These are phyloP conservation scores for Talaromyces sp. DNA, from an alignment of 2,329 filamentous ascomycete species.

Conservation along the genomic window DNA sequence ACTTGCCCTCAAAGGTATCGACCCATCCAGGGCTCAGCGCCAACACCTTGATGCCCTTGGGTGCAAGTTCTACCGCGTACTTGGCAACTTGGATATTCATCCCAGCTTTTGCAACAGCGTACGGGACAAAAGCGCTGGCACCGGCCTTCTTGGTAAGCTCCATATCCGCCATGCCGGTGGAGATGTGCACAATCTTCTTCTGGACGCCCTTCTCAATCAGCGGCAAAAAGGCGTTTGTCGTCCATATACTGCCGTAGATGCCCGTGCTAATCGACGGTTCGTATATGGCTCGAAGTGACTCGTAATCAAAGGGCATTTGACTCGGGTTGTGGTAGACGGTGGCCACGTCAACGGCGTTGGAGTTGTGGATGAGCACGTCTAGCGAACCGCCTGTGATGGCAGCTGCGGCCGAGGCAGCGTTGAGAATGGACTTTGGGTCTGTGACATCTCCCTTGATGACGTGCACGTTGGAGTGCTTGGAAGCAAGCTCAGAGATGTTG, in stretches of 20 bases:
- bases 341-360: constrained; percentile 23
- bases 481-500: constrained; percentile 17
- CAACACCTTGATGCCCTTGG: constrained; percentile 27
- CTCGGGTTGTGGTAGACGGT: constrained; percentile 14
- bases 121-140: constrained; percentile 22
- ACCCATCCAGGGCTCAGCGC: constrained; percentile 30
- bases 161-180: constrained; percentile 30
- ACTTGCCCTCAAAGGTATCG: constrained; percentile 19
- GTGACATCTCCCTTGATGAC: constrained; percentile 27
- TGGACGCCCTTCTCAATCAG: constrained; percentile 31
- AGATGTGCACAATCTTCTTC: constrained; percentile 41
- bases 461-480: constrained; percentile 27
- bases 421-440: constrained; percentile 26
- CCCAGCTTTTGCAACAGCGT: constrained; percentile 35
- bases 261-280: constrained; percentile 21
- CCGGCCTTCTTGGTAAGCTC: constrained; percentile 17
- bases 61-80: constrained; percentile 30
- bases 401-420: constrained; percentile 26
- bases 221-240: constrained; percentile 36
- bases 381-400: constrained; percentile 32
- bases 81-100: constrained; percentile 39
- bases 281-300: constrained; percentile 14
- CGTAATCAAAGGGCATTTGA: neutral
- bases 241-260: constrained; percentile 24
- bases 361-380: constrained; percentile 40